Percentiles rank a stretch among this genome's conserved stretches.
Evolutionary conservation across 768 basidiomycete genomes (phyloP).

Genomic region (Chalciporus pseudorubinellus): DNA sequence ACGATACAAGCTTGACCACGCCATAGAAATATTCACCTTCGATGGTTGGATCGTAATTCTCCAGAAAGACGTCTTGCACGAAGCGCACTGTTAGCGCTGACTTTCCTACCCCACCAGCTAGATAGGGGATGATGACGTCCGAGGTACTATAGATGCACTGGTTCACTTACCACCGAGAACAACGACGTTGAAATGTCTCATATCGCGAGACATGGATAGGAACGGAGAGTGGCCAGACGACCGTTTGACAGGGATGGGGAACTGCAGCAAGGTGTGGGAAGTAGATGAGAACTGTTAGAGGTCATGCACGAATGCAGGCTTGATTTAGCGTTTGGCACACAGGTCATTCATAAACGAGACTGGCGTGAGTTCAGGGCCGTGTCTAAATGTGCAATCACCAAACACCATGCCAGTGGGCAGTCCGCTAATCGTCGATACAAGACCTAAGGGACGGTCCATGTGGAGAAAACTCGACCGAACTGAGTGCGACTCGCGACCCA

Average conservation of each 20-base stretch:
- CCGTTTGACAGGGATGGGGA: conserved; percentile 7
- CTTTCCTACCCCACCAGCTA: conserved; percentile 88
- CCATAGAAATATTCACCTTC: conserved; percentile 51
- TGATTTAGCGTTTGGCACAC: not conserved
- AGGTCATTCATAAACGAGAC: not conserved
- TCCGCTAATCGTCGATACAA: no score
- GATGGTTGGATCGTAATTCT: conserved; percentile 81
- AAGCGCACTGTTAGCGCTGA: conserved; percentile 82
- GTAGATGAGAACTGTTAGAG: conserved; percentile 14
- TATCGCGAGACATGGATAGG: conserved; percentile 25
- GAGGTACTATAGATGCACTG: not conserved
- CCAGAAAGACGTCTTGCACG: conserved; percentile 68
- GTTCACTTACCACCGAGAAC: conserved; percentile 68
- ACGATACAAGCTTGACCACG: not conserved
- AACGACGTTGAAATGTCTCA: conserved; percentile 75
- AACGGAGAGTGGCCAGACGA: not conserved
- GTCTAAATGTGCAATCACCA: no score
- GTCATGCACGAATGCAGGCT: conserved; percentile 6
- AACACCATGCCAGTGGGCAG: no score
- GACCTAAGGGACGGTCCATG: no score
- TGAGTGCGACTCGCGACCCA: no score
- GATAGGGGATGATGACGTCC: conserved; percentile 5
- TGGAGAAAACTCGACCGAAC: no score
- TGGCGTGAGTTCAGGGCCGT: no score
- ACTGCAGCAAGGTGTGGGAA: conserved; percentile 21